A percentile compares a stretch with the other conserved stretches of the same genome.
Conservation (phyloP, 768 basidiomycete genomes). For the Russula lepida region DNA sequence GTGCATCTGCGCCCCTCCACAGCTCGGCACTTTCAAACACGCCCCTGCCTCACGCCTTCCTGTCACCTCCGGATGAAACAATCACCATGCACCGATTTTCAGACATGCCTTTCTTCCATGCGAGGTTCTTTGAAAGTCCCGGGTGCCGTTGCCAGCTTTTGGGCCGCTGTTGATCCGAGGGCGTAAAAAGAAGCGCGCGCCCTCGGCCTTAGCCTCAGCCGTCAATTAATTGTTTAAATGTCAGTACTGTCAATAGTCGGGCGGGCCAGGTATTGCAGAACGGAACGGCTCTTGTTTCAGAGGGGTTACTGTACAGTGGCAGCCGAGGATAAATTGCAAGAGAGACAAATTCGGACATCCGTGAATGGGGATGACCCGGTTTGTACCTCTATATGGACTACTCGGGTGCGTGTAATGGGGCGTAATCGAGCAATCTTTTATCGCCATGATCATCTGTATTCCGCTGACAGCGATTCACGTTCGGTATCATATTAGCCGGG, state of each 20-base stretch:
- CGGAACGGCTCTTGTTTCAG: neutral
- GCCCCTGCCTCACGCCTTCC: neutral
- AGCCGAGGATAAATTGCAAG: no score
- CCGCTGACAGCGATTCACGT: no score
- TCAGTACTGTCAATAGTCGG: neutral
- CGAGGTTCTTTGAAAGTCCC: neutral
- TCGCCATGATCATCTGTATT: no score
- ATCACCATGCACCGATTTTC: neutral
- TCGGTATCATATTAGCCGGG: no score
- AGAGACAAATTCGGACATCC: neutral
- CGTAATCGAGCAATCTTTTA: no score
- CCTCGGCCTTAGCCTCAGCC: neutral
- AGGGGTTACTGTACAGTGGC: no score
- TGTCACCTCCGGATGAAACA: neutral
- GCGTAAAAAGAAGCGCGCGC: neutral
- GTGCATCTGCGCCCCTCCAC: neutral
- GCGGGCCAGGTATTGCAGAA: no score
- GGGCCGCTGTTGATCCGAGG: neutral
- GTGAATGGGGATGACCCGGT: neutral
- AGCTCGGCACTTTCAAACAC: neutral
- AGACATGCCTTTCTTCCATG: neutral
- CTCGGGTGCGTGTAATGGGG: no score
- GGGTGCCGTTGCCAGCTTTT: no score
- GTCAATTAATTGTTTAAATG: neutral
- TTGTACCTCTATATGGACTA: neutral